These are phyloP conservation scores for Sclerotinia borealis DNA, from an alignment of 2,329 filamentous ascomycete species.

Conservation along the genomic window DNA sequence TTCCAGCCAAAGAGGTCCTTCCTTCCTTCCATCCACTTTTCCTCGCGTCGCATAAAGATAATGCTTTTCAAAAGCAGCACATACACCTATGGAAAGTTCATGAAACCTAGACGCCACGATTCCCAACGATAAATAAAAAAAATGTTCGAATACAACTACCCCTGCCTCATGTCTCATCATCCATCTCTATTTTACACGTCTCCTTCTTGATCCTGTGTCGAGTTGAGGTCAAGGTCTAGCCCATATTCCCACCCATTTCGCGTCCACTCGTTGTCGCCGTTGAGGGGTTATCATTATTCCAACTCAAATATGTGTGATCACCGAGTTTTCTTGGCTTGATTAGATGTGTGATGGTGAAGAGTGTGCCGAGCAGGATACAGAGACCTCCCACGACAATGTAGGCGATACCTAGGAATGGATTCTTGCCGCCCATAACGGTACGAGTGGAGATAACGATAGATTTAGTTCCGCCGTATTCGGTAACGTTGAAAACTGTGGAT, in stretches of 20 bases:
- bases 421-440: conserved; percentile 90
- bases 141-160: not conserved
- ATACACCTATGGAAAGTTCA: not conserved
- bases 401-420: conserved; percentile 92
- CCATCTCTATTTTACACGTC: conserved; percentile 2
- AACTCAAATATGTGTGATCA: conserved; percentile 94
- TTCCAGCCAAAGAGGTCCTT: not conserved
- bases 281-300: conserved; percentile 69
- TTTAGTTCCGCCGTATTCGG: conserved; percentile 77
- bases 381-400: conserved; percentile 92
- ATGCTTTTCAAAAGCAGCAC: not conserved
- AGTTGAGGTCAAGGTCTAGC: not conserved
- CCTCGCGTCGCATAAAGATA: not conserved
- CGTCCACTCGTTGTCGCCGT: conserved; percentile 52
- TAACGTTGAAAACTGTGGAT: conserved; percentile 69
- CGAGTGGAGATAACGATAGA: conserved; percentile 83
- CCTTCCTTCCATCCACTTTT: conserved; percentile 4
- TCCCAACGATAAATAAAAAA: not conserved
- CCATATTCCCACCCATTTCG: conserved; percentile 32
- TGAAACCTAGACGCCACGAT: conserved; percentile 6
- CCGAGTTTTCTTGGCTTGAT: conserved; percentile 95
- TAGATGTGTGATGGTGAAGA: conserved; percentile 88
- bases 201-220: not conserved
- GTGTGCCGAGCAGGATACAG: conserved; percentile 77
- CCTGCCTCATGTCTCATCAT: not conserved